Evolutionary conservation across 441 rosid genomes (phyloP).

Genomic region (Pelargonium australe): DNA sequence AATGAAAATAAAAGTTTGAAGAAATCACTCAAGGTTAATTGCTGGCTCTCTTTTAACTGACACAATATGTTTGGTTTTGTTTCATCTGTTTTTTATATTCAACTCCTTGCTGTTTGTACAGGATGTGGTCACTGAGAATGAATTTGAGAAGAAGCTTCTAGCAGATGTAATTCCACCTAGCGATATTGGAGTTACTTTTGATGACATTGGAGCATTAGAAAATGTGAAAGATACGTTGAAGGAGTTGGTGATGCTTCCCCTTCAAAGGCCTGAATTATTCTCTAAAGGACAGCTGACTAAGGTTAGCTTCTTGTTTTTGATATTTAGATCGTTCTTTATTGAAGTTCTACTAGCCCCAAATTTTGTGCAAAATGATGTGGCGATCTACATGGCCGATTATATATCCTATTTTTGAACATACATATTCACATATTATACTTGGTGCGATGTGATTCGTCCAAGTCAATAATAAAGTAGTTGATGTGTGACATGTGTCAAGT

Average conservation of each 20-base stretch:
- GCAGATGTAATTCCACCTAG: constrained; percentile 94
- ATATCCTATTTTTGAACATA: no score
- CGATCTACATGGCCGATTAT: no score
- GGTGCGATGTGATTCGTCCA: no score
- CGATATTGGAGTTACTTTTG: constrained; percentile 93
- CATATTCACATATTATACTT: no score
- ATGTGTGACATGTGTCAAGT: no score
- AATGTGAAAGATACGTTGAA: constrained; percentile 95
- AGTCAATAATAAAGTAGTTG: no score
- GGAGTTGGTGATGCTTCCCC: constrained; percentile 99
- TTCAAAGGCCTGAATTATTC: constrained; percentile 95
- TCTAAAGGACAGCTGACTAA: constrained; percentile 95
- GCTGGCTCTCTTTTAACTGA: neutral
- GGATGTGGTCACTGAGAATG: constrained; percentile 98
- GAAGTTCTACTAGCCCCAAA: no score
- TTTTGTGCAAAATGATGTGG: no score
- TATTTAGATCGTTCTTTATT: neutral
- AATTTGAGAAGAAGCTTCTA: constrained; percentile 93
- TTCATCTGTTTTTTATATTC: neutral
- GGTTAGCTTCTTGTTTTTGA: constrained; percentile 35
- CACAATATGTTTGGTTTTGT: neutral
- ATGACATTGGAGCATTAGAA: constrained; percentile 95
- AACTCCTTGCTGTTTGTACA: constrained; percentile 27
- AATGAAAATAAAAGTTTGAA: constrained; percentile 77
- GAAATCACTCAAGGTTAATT: constrained; percentile 82